Base-by-base conservation (phyloP, 306 rosid species). In the Oemleria cerasiformis region DNA sequence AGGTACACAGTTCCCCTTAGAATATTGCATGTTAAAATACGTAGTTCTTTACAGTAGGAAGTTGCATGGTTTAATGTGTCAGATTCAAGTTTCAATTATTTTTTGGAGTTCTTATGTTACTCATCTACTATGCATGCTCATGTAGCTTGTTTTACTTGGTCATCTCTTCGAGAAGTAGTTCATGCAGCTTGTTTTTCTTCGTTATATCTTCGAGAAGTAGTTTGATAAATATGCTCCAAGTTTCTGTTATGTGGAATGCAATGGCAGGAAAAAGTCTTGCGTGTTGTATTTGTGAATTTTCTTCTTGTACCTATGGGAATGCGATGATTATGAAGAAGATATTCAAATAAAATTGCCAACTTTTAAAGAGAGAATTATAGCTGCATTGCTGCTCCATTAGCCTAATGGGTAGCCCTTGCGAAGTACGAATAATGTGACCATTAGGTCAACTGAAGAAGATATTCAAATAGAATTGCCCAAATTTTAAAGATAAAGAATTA, bases 151-250 rank as follows among this genome's bases (percentile, higher is more conserved):
- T 43, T 25, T 54, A 3, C 14, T 61, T 49, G 8, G 44, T 20
- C 39, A 16, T 73, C 63, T 51, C 34, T 63, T 62, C 2, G 8
- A 53, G 76, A 62, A 62, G 12, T 73, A 62, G 10, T 59, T 55
- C 64, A 53, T 4, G 34, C n/a, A 21, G 5, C 20, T 53, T 41
- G 23, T 70, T 43, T 25, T 54, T 1, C 20, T 61, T 49, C 5
- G 44, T 20, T 38, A 16, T 73, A 53, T 51, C 34, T 63, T 62
- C 2, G 12, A 53, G 76, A 62, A 62, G 8, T 73, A 62, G 12
- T 55, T 51, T 40, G 42, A 39, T 39, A 20, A 12, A 16, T 5
- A 16, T 62, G 61, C 15, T 38, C n/a, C 51, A 61, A 49, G 39
- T 34, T 43, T 71, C 8, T 4, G 3, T 47, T n/a, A 60, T 61